These are phyloP conservation scores for Rozella allomycis DNA, from an alignment of 371 early-diverging fungal genomes.

Conservation along the genomic window DNA sequence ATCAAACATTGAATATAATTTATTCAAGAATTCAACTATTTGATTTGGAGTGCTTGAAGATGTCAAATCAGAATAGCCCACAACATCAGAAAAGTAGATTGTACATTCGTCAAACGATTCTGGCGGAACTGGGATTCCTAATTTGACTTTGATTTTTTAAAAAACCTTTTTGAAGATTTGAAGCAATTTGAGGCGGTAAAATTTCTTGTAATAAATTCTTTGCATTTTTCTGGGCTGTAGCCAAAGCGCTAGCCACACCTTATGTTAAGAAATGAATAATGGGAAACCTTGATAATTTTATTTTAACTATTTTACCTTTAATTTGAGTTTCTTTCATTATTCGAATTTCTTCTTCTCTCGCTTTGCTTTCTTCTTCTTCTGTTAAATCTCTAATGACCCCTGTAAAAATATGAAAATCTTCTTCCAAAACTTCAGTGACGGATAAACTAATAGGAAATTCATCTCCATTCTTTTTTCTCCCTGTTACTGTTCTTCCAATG, in stretches of 20 bases:
- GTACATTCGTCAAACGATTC: constrained; percentile 7
- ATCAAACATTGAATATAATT: constrained; percentile 13
- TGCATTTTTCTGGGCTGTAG: no score
- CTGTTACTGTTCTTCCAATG: constrained; percentile 3
- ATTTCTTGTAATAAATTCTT: no score
- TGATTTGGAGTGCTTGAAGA: constrained; percentile 5
- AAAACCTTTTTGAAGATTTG: no score
- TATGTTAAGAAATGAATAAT: no score
- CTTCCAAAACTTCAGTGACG: constrained; percentile 11
- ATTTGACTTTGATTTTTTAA: no score
- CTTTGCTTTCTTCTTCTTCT: constrained; percentile 4
- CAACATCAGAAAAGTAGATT: constrained; percentile 15
- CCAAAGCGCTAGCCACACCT: no score
- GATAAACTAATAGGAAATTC: constrained; percentile 12
- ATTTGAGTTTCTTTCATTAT: no score
- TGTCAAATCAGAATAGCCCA: constrained; percentile 11
- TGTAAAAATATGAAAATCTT: constrained; percentile 12
- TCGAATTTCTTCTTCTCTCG: constrained; percentile 4
- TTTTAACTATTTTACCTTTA: no score
- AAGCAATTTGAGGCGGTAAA: no score
- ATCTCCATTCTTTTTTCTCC: constrained; percentile 8
- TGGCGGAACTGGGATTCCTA: constrained; percentile 10
- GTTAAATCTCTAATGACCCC: constrained; percentile 16
- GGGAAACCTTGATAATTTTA: no score
- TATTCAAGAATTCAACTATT: constrained; percentile 10